Base-by-base conservation (phyloP, 768 basidiomycete genomes). In the Panaeolus cyanescens region DNA sequence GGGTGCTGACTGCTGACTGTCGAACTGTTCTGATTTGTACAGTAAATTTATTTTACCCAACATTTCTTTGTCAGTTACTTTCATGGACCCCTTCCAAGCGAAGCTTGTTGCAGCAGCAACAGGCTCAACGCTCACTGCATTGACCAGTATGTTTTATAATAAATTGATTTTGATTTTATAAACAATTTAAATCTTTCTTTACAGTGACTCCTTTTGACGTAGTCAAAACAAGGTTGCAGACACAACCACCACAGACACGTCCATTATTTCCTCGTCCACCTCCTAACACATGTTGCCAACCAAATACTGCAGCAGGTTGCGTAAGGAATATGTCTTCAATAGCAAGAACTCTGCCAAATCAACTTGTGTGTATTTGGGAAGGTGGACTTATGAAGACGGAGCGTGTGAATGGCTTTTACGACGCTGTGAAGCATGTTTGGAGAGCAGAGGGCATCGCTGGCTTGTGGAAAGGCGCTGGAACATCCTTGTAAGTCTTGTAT, bases 121-220 rank as follows among this genome's bases (percentile, higher is more conserved):
- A 42, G 93, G 93, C 55, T 89, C 93, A 13, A 87, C 88, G 31
- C 70, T 94, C 75, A 95, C 93, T 12, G 91, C 91, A 4, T 75
- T 95, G 34, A 93, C 93, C 6, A 95, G 93, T 92, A 70, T 36
- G 86, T 76, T 4, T 50, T 28, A 30, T 56, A 19, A 28, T 17
- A 55, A 13, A 34, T 34, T 7, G 33, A 34, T 13, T 34, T 7
- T 34, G 7, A 50, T 22, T 4, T 22, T 9, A 42, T 22, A 25
- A 10, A 42, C 20, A 42, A 42, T 32, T 20, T 5, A 5, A 13
- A 9, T 65, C 34, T n/a, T 39, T 57, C 32, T 32, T 60, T 60
- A 9, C 71, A 99, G 96, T 99, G 97, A 99, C 96, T 2, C 97
- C 97, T 3, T 99, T 99, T 73, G 97, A 99, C 75, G 95, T 99